A percentile compares a stretch with the other conserved stretches of the same genome.
phyloP scores from a whole-genome alignment of 2,329 filamentous ascomycete genomes.

The Colletotrichum horii region DNA sequence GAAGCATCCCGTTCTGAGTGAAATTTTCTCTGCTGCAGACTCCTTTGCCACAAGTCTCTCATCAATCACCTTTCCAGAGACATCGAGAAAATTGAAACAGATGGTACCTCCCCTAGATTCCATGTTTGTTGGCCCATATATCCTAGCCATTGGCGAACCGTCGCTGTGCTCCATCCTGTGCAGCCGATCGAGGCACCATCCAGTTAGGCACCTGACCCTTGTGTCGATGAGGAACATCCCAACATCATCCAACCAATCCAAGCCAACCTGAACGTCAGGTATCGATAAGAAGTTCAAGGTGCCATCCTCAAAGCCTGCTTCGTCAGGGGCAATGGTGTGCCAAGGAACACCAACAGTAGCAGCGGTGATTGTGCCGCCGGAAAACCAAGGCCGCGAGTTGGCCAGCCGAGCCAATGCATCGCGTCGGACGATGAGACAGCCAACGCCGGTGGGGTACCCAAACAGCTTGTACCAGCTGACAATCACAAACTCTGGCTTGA shows the following conservation, averaged over 20 bases:
- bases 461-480: slow-evolving; percentile 49
- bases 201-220: slow-evolving; percentile 41
- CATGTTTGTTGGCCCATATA: slow-evolving; percentile 39
- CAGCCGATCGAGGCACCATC: slow-evolving; percentile 38
- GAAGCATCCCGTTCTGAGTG: slow-evolving; percentile 46
- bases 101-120: slow-evolving; percentile 39
- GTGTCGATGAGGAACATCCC: slow-evolving; percentile 31
- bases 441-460: slow-evolving; percentile 46
- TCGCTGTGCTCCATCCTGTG: slow-evolving; percentile 33
- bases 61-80: slow-evolving; percentile 35
- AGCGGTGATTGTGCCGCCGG: slow-evolving; percentile 41
- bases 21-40: slow-evolving; percentile 37
- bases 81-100: slow-evolving; percentile 43
- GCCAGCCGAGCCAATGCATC: slow-evolving; percentile 33
- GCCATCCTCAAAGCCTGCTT: slow-evolving; percentile 44
- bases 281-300: slow-evolving; percentile 44
- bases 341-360: slow-evolving; percentile 35
- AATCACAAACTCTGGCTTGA: slow-evolving; percentile 43
- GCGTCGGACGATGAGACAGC: slow-evolving; percentile 40
- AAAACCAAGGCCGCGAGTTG: slow-evolving; percentile 41
- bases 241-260: slow-evolving; percentile 38
- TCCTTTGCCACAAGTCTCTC: slow-evolving; percentile 39
- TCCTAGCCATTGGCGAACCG: slow-evolving; percentile 33
- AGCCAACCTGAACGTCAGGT: slow-evolving; percentile 39
- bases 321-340: slow-evolving; percentile 31